phyloP scores from a whole-genome alignment of 495 filamentous ascomycete species.

The Aspergillus wentii region DNA sequence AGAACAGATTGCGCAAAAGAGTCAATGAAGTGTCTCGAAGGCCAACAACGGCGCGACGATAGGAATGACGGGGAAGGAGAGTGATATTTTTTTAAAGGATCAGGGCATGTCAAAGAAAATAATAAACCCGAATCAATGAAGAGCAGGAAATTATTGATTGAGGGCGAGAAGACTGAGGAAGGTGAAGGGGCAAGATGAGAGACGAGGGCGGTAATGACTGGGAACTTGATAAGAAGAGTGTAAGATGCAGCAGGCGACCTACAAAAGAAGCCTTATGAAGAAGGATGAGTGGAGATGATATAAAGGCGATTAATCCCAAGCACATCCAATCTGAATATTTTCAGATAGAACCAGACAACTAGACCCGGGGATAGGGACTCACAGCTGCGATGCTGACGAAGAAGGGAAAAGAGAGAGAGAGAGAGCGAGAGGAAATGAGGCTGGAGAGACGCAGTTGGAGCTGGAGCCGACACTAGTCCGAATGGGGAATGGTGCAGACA shows the following conservation, averaged over 20 bases:
- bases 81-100: too few relatives aligned
- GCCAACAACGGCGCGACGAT: constrained; percentile 20
- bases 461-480: constrained; percentile 13
- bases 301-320: constrained; percentile 10
- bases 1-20: constrained; percentile 9
- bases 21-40: constrained; percentile 12
- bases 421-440: constrained; percentile 8
- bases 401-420: constrained; percentile 10
- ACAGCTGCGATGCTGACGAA: constrained; percentile 3
- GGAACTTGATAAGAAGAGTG: constrained; percentile 17
- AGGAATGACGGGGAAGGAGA: too few relatives aligned
- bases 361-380: constrained; percentile 3
- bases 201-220: constrained; percentile 10
- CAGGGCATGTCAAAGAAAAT: constrained; percentile 8
- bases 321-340: constrained; percentile 10
- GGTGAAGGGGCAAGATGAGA: constrained; percentile 17
- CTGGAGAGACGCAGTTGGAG: constrained; percentile 19
- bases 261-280: constrained; percentile 41
- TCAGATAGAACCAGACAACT: constrained; percentile 12
- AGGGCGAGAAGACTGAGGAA: constrained; percentile 9
- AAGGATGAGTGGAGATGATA: constrained; percentile 14
- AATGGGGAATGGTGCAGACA: constrained; percentile 2
- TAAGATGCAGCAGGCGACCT: constrained; percentile 32
- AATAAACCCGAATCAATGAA: constrained; percentile 16
- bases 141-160: constrained; percentile 8